Evolutionary conservation across 2,329 filamentous ascomycete genomes (phyloP).

Genomic region (Pseudocercospora fijiensis): DNA sequence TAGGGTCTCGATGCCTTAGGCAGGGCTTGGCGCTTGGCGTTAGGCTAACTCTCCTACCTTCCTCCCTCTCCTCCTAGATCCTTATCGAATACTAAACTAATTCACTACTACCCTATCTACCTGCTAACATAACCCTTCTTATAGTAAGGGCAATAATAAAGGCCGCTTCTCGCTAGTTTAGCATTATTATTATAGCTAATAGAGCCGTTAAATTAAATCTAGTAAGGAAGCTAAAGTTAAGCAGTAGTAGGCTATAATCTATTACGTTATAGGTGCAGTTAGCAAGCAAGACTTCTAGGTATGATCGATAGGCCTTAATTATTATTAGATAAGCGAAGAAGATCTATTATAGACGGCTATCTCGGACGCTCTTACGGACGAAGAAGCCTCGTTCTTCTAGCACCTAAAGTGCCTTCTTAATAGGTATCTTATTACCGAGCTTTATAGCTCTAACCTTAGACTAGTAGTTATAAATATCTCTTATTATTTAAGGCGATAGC

Average conservation of each 20-base stretch:
- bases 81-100: no score
- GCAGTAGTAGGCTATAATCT: not conserved
- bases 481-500: not conserved
- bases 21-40: no score
- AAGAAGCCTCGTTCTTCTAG: not conserved
- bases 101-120: no score
- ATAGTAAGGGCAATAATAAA: not conserved
- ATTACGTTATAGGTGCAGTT: not conserved
- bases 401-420: not conserved
- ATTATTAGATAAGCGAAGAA: not conserved
- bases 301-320: not conserved
- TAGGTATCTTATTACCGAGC: not conserved
- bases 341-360: not conserved
- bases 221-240: no score
- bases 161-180: not conserved
- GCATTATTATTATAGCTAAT: not conserved
- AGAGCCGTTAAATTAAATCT: not conserved
- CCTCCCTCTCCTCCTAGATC: no score
- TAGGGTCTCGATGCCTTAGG: no score
- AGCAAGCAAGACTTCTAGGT: not conserved
- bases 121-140: no score
- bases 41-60: no score
- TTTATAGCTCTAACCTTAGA: not conserved
- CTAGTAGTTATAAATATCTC: not conserved
- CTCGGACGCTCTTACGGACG: not conserved